Conservation (phyloP, 2,329 filamentous ascomycete genomes). For the Diaporthe caulivora region DNA sequence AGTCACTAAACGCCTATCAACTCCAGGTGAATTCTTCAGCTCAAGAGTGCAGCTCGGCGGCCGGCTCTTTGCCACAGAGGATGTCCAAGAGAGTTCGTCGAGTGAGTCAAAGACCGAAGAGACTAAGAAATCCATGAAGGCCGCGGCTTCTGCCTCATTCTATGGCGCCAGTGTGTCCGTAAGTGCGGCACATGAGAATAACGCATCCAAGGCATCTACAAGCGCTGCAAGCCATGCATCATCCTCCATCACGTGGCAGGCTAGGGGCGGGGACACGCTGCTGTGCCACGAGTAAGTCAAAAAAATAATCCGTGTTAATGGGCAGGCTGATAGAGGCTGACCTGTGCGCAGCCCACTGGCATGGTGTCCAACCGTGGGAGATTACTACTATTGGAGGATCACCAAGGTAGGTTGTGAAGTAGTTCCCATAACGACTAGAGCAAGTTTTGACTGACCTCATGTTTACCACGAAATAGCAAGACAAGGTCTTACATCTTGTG, state of each 20-base stretch:
- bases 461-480: background rate
- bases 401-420: background rate
- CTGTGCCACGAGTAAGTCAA: constrained; percentile 1
- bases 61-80: background rate
- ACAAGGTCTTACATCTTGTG: background rate
- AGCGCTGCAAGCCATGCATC: background rate
- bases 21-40: background rate
- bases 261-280: background rate
- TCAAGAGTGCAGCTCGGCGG: background rate
- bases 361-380: background rate
- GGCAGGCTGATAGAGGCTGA: background rate
- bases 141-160: background rate
- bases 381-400: background rate
- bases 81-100: background rate
- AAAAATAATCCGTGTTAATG: background rate
- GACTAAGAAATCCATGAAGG: background rate
- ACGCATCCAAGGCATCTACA: background rate
- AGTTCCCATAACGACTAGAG: background rate
- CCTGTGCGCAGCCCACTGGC: background rate
- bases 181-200: background rate
- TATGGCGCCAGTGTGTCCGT: background rate
- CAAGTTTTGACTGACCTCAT: background rate
- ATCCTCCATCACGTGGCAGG: background rate
- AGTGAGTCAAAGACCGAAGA: background rate
- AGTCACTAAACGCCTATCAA: background rate